phyloP scores from a whole-genome alignment of 2,329 filamentous ascomycete species.

The Fusarium marasasianum region DNA sequence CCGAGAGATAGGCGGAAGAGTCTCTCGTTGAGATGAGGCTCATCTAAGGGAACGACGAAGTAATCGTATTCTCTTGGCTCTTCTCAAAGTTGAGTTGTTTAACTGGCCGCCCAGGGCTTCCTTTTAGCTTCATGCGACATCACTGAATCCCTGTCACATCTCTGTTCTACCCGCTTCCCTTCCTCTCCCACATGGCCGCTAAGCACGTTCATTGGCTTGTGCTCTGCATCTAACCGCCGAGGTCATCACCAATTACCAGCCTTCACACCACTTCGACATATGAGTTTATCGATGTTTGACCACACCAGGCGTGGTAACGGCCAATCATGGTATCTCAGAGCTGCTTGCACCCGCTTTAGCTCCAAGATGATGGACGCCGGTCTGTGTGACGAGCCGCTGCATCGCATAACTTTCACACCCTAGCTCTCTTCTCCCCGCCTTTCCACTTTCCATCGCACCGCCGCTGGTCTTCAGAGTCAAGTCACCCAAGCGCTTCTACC shows the following conservation, averaged over 20 bases:
- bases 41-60: slow-evolving; percentile 13
- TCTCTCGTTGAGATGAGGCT: neutral
- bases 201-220: slow-evolving; percentile 48
- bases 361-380: slow-evolving; percentile 17
- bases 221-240: slow-evolving; percentile 52
- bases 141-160: slow-evolving; percentile 15
- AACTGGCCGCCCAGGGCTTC: slow-evolving; percentile 12
- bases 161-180: slow-evolving; percentile 22
- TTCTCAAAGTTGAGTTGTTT: slow-evolving; percentile 19
- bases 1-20: neutral
- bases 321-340: slow-evolving; percentile 21
- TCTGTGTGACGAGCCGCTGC: slow-evolving; percentile 36
- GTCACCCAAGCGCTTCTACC: slow-evolving; percentile 21
- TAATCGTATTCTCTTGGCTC: neutral
- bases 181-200: slow-evolving; percentile 27
- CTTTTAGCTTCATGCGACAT: slow-evolving; percentile 18
- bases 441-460: slow-evolving; percentile 29
- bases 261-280: slow-evolving; percentile 21
- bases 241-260: slow-evolving; percentile 45
- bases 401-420: slow-evolving; percentile 31
- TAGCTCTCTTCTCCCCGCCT: slow-evolving; percentile 22
- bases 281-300: slow-evolving; percentile 27
- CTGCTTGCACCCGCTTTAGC: slow-evolving; percentile 23
- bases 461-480: neutral
- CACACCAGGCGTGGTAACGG: neutral